Percentiles rank a stretch among this genome's conserved stretches.
phyloP scores from a whole-genome alignment of 1,139 yeast species.

The Geotrichum phurueaensis region DNA sequence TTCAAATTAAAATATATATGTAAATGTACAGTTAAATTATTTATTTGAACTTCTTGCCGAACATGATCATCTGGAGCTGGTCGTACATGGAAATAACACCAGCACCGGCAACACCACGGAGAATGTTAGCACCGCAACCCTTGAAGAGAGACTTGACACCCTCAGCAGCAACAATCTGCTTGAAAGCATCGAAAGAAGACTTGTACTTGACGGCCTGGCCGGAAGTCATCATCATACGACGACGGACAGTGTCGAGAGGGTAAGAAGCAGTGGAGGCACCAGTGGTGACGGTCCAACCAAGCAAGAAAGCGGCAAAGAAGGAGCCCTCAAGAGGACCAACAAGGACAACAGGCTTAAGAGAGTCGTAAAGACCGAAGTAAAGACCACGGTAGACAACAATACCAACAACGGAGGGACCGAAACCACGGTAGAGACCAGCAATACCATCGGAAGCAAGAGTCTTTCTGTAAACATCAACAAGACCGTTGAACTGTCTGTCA shows the following conservation, averaged over 20 bases:
- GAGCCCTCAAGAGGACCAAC: conserved; percentile 66
- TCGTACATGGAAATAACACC: conserved; percentile 79
- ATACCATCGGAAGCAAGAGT: conserved; percentile 70
- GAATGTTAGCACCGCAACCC: conserved; percentile 84
- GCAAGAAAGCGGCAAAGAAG: conserved; percentile 67
- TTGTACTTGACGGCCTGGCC: conserved; percentile 74
- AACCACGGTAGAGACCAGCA: conserved; percentile 80
- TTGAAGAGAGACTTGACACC: conserved; percentile 51
- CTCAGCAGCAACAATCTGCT: conserved; percentile 64
- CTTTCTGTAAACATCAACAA: conserved; percentile 71
- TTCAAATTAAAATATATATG: background rate
- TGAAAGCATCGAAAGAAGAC: conserved; percentile 70
- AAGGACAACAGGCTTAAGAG: conserved; percentile 68
- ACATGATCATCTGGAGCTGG: conserved; percentile 65
- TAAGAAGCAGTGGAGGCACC: conserved; percentile 75
- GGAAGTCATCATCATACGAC: conserved; percentile 86
- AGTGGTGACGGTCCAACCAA: conserved; percentile 76
- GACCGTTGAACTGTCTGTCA: conserved; percentile 73
- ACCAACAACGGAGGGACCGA: conserved; percentile 77
- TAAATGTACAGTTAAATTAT: conserved; percentile 12
- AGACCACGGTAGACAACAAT: conserved; percentile 79
- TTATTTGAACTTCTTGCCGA: conserved; percentile 66
- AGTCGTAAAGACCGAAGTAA: conserved; percentile 76
- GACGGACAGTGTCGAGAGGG: conserved; percentile 78
- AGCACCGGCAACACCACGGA: conserved; percentile 86